Base-by-base conservation (phyloP, 2,329 filamentous ascomycete species). In the Fusarium piperis region DNA sequence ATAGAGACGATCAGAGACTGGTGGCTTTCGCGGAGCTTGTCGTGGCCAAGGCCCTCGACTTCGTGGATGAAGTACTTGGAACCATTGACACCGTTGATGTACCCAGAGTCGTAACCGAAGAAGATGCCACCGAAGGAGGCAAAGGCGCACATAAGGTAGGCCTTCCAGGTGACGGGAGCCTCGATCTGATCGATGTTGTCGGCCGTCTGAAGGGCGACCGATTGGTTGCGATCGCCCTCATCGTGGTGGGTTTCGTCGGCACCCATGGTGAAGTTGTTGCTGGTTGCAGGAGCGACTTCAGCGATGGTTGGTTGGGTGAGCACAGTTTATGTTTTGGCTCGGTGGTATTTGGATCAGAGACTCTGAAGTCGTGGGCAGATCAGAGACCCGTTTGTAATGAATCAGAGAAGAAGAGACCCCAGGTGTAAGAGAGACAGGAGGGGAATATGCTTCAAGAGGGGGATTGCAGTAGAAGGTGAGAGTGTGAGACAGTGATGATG, bases 61-160 rank as follows among this genome's bases (percentile, higher is more conserved):
- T 83, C 80, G 12, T 81, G 46, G 78, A 86, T 85, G 82, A 91
- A 90, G 79, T 82, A 81, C 13, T 78, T 41, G 72, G 85, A 83
- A 73, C 84, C 88, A 41, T 88, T 82, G 65, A 91, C 89, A 78
- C 90, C 90, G 79, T 89, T 90, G 84, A 93, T 93, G 83, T 92
- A 93, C 74, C 92, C 92, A 44, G 91, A 93, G 77, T 94, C 92
- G 81, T 93, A 94, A 56, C 92, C 92, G 82, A 94, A 93, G 84
- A 94, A 92, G 82, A 93, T 92, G 81, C 89, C 91, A 77, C 91
- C 91, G 68, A 92, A 92, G 35, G 90, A 89, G 67, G 91, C 91
- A 71, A 92, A 93, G 71, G 89, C 90, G 81, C 90, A 92, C 78
- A 92, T 87, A 57, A 91, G 68, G 80, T 93, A 92, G 62, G 90